Base-by-base conservation (phyloP, 768 basidiomycete species). In the Boletus tomentosulus region DNA sequence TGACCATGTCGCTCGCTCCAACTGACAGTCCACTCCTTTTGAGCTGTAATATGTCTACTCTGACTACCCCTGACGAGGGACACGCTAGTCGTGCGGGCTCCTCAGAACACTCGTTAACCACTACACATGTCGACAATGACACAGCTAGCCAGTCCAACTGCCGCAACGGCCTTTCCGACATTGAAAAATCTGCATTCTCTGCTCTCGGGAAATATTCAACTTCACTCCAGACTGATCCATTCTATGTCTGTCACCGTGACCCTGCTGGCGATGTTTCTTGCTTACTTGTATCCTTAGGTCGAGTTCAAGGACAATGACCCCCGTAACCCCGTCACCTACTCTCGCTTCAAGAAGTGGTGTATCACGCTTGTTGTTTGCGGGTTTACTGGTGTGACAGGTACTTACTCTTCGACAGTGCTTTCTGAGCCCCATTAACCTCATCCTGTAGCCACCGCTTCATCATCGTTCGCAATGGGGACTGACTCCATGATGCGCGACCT, bases 381-480 rank as follows among this genome's bases (percentile, higher is more conserved):
- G 30, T 66, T 67, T 52, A 70, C 70, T 19, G 58, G 50, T 35
- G 52, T 72, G 10, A 57, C 66, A 46, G 61, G 71, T 64, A 55
- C 42, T 39, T 22, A 11, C 31, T n/a, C 22, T 13, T 38, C 15
- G 16, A 11, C n/a, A n/a, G n/a, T 10, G 2, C 33, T n/a, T 38
- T 22, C 16, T 13, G 15, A 3, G 4, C 3, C 24, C 10, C 11
- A 3, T 35, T 54, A 16, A 60, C 41, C 1, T 13, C 7, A 8
- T 33, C 11, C 8, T n/a, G 28, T n/a, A 81, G 84, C 84, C 16
- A 75, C 80, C 1, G 71, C 76, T 4, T 74, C 78, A 2, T 71
- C 78, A 1, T 74, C 80, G 3, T 86, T 81, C 61, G 78, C 75
- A 30, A 63, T 82, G 59, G 85, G 86, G 0, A 73, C 74, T 52